Evolutionary conservation across 2,329 filamentous ascomycete species (phyloP).

Genomic region (Sphaceloma murrayae): DNA sequence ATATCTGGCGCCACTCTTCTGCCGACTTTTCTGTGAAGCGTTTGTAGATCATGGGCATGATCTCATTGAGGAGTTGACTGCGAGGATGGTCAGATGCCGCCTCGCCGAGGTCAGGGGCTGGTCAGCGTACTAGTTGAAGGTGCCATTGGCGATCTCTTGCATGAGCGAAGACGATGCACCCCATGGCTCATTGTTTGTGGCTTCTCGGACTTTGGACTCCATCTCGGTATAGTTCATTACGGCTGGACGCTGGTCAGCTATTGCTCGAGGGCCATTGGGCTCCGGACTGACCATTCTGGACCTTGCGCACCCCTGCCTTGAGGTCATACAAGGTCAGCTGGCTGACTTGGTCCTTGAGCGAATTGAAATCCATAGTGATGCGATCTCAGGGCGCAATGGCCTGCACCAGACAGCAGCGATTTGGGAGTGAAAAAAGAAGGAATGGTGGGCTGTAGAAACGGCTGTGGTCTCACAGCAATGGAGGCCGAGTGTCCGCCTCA

Average conservation of each 20-base stretch:
- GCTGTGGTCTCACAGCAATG: constrained; percentile 5
- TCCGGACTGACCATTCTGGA: constrained; percentile 75
- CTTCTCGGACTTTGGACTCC: constrained; percentile 81
- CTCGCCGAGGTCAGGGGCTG: not conserved
- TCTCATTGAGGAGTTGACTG: constrained; percentile 94
- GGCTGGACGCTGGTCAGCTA: constrained; percentile 43
- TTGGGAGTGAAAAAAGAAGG: constrained; percentile 9
- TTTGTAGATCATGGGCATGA: constrained; percentile 99
- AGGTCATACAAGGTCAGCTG: constrained; percentile 91
- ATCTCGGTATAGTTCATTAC: constrained; percentile 98
- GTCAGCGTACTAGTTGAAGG: constrained; percentile 84
- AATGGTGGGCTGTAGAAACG: not conserved
- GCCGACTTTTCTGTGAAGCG: constrained; percentile 97
- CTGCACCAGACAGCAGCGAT: not conserved
- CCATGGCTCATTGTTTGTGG: constrained; percentile 98
- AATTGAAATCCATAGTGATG: constrained; percentile 70
- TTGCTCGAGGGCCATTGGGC: constrained; percentile 3
- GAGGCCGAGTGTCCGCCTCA: not conserved
- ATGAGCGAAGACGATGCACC: constrained; percentile 73
- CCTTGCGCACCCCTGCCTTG: constrained; percentile 89
- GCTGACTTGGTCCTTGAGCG: constrained; percentile 74
- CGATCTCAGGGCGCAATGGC: constrained; percentile 3
- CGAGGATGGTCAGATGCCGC: constrained; percentile 23
- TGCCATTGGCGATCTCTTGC: constrained; percentile 97
- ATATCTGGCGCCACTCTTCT: constrained; percentile 98